phyloP scores from a whole-genome alignment of 768 basidiomycete species.

The Collybia sordida region DNA sequence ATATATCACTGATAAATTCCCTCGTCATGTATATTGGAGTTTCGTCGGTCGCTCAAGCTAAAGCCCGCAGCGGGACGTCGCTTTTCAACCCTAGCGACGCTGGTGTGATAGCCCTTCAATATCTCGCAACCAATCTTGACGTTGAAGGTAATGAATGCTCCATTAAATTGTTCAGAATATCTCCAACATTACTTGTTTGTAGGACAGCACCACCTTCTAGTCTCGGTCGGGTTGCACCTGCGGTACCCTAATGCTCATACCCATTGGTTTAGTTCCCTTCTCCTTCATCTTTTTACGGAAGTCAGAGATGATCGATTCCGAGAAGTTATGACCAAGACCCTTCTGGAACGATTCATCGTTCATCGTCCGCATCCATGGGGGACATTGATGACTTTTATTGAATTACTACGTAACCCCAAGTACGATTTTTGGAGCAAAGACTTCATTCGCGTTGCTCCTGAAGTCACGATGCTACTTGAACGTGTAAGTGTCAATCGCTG shows the following conservation, averaged over 20 bases:
- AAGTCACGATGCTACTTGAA: constrained; percentile 83
- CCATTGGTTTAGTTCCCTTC: constrained; percentile 92
- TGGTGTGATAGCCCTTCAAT: constrained; percentile 81
- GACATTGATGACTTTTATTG: constrained; percentile 89
- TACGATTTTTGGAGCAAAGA: constrained; percentile 92
- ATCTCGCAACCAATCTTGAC: constrained; percentile 81
- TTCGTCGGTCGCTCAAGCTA: constrained; percentile 86
- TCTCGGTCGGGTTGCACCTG: constrained; percentile 90
- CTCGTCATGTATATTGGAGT: constrained; percentile 97
- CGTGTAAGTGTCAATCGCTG: constrained; percentile 53
- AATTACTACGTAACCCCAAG: constrained; percentile 85
- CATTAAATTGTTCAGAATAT: neutral
- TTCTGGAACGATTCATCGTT: constrained; percentile 92
- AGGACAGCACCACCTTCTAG: constrained; percentile 96
- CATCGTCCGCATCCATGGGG: constrained; percentile 98
- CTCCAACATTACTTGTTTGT: constrained; percentile 25
- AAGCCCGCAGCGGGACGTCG: constrained; percentile 78
- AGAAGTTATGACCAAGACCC: constrained; percentile 84
- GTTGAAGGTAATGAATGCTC: constrained; percentile 66
- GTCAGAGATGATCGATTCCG: constrained; percentile 74
- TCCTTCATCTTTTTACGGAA: constrained; percentile 85
- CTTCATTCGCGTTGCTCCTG: constrained; percentile 81
- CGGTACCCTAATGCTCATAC: constrained; percentile 99
- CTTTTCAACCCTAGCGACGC: constrained; percentile 82
- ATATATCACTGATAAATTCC: constrained; percentile 87